Evolutionary conservation across 2,329 filamentous ascomycete genomes (phyloP).

Genomic region (Colletotrichum zoysiae): DNA sequence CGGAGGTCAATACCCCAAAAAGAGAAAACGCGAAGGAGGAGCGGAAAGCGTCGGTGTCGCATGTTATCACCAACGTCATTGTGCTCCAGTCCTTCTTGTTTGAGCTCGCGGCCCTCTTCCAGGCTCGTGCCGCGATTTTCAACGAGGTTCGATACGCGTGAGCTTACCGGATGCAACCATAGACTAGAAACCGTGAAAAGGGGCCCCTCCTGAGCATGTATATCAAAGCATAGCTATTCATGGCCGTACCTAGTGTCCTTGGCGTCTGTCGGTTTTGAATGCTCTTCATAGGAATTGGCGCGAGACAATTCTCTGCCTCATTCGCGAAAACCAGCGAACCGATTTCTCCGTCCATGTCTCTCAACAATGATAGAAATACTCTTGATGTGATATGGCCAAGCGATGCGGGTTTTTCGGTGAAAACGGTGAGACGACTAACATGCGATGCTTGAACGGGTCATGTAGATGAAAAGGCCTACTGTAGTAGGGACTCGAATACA

Average conservation of each 20-base stretch:
- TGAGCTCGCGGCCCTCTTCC: conserved; percentile 80
- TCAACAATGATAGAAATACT: not conserved
- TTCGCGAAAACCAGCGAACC: not conserved
- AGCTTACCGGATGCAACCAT: conserved; percentile 12
- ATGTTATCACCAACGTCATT: conserved; percentile 83
- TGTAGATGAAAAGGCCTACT: conserved; percentile 11
- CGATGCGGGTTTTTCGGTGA: conserved; percentile 9
- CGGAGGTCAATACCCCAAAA: conserved; percentile 46
- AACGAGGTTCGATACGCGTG: conserved; percentile 77
- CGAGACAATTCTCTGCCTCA: not conserved
- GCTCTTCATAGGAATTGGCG: conserved; percentile 15
- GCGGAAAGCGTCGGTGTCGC: conserved; percentile 75
- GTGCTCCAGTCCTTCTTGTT: conserved; percentile 84
- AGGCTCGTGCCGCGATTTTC: conserved; percentile 81
- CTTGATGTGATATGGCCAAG: not conserved
- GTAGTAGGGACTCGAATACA: not conserved
- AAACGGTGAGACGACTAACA: conserved; percentile 6
- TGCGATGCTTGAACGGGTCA: not conserved
- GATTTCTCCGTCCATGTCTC: not conserved
- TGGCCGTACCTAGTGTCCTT: conserved; percentile 28
- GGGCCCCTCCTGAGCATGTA: not conserved
- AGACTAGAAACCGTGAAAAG: not conserved
- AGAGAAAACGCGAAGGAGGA: conserved; percentile 46
- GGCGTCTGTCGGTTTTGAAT: not conserved
- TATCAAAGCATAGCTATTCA: conserved; percentile 7